phyloP scores from a whole-genome alignment of 306 rosid species.

The Dalbergia cultrata region DNA sequence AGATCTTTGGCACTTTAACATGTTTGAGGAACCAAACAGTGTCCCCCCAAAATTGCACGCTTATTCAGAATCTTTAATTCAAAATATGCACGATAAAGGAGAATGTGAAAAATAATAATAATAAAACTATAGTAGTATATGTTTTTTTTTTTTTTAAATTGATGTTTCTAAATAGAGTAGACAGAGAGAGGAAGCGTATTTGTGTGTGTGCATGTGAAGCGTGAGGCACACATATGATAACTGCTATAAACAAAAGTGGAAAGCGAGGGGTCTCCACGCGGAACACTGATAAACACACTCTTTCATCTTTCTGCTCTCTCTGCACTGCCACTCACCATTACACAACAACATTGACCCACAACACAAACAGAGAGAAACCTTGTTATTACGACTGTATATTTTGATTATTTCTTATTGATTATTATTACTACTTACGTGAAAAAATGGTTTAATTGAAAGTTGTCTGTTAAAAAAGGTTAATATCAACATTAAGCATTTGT shows the following conservation, averaged over 20 bases:
- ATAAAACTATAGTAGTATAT: neutral
- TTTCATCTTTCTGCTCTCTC: constrained; percentile 35
- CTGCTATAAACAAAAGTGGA: constrained; percentile 51
- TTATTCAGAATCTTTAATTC: constrained; percentile 51
- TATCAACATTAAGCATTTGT: neutral
- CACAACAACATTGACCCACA: constrained; percentile 35
- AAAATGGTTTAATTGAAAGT: no score
- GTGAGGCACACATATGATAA: constrained; percentile 44
- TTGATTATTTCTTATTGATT: no score
- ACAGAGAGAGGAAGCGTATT: neutral
- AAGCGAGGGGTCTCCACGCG: constrained; percentile 48
- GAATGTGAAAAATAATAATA: neutral
- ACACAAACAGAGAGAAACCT: neutral
- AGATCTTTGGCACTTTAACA: constrained; percentile 59
- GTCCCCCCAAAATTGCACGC: constrained; percentile 53
- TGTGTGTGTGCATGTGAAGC: constrained; percentile 40
- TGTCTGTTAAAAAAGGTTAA: no score
- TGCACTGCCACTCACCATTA: constrained; percentile 35
- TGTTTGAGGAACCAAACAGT: constrained; percentile 51
- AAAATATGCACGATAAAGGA: constrained; percentile 7
- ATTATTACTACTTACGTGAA: no score
- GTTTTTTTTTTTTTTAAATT: neutral
- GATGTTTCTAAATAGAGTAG: neutral
- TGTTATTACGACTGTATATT: no score
- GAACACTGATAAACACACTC: constrained; percentile 40